These are phyloP conservation scores for Penicillium freii DNA, from an alignment of 2,329 filamentous ascomycete genomes.

Conservation along the genomic window DNA sequence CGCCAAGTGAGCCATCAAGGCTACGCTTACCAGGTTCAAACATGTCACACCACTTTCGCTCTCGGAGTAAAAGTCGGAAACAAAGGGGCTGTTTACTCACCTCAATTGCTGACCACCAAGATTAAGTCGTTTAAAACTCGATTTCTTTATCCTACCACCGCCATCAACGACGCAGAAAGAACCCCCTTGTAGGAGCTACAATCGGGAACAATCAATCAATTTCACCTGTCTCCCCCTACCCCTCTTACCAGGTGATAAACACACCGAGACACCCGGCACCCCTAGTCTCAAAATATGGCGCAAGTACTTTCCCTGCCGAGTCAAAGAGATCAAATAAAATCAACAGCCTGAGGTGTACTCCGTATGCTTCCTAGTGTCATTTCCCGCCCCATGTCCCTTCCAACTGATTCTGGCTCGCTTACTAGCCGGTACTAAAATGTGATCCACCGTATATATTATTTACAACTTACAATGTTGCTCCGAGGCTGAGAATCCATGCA, in stretches of 20 bases:
- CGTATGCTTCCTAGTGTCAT: neutral
- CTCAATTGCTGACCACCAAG: neutral
- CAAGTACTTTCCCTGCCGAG: neutral
- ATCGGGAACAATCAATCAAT: neutral
- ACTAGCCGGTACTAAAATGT: neutral
- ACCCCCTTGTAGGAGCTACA: neutral
- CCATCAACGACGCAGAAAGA: neutral
- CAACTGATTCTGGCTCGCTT: neutral
- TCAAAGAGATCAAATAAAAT: neutral
- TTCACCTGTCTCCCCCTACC: neutral
- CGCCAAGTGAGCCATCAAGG: neutral
- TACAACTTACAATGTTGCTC: neutral
- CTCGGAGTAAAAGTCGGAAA: neutral
- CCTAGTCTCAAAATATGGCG: neutral
- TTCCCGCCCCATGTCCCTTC: neutral
- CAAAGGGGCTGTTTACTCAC: neutral
- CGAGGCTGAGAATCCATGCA: neutral
- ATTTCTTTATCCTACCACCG: no score
- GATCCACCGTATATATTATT: neutral
- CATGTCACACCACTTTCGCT: neutral
- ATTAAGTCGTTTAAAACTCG: neutral
- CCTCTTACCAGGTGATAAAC: neutral
- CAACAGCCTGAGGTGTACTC: neutral
- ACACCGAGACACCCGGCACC: neutral
- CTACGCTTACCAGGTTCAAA: neutral